Base-by-base conservation (phyloP, 495 filamentous ascomycete genomes). In the Podospora didyma region DNA sequence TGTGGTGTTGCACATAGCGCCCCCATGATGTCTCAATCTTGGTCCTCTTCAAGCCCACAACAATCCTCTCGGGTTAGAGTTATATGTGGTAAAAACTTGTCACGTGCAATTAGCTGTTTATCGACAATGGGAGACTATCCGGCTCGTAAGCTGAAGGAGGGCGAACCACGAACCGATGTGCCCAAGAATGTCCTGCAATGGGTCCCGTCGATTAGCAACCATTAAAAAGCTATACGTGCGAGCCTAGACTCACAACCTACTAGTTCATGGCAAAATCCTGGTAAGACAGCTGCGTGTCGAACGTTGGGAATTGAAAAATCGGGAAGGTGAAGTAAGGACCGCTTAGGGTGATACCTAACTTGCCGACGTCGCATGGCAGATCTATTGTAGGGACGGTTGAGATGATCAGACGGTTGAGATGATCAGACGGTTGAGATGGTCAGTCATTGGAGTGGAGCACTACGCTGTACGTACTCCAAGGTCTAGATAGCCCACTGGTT, bases 141-240 rank as follows among this genome's bases (percentile, higher is more conserved):
- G 58, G 10, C 55, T 56, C 26, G 37, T 20, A 19, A 62, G 42
- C 26, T 62, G 56, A 22, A 59, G 52, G 9, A 62, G 48, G 7
- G 60, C 51, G 50, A 58, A 62, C 60, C 56, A 62, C 12, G 56
- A 58, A 49, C 60, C 60, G 11, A 52, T 52, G 12, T 7, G 16
- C 44, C 51, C 47, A 7, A 39, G 23, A 20, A 51, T n/a, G 23
- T 59, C 50, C 56, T 53, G 37, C 5, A 31, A 17, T n/a, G n/a
- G n/a, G 21, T 19, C 16, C 35, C 7, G 19, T 16, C 21, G 3
- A 42, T 44, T 24, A 53, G 9, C 20, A 17, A 4, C 28, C 3
- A 41, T 16, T 53, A 19, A 54, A 3, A 14, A 41, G 12, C 11
- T 4, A 14, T 17, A 41, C n/a, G n/a, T n/a, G n/a, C n/a, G n/a